Percentiles rank a stretch among this genome's conserved stretches.
Evolutionary conservation across 2,329 filamentous ascomycete species (phyloP).

Genomic region (Proliferodiscus dingleyae): DNA sequence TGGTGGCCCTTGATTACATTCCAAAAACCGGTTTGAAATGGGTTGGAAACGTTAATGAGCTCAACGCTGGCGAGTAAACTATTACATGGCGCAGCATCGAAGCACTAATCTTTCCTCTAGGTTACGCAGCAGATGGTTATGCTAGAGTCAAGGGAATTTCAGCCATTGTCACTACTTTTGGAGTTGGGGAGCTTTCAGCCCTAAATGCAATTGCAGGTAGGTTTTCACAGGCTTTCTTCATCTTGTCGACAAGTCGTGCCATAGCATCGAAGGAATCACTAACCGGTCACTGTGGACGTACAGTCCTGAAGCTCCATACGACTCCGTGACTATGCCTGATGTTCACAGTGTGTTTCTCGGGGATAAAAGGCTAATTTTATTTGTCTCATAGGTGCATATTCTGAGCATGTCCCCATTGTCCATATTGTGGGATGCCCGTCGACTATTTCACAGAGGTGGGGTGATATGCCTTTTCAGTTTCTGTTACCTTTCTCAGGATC

Average conservation of each 20-base stretch:
- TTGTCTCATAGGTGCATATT: conserved; percentile 49
- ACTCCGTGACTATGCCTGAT: no score
- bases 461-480: no score
- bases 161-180: conserved; percentile 70
- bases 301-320: no score
- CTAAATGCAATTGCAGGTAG: conserved; percentile 63
- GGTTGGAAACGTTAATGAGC: conserved; percentile 67
- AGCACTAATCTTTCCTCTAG: conserved; percentile 32
- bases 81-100: not conserved
- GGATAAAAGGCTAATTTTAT: not conserved
- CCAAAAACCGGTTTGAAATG: conserved; percentile 53
- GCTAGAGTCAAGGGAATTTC: conserved; percentile 66
- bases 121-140: conserved; percentile 77
- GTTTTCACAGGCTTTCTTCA: not conserved
- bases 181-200: conserved; percentile 69
- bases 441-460: conserved; percentile 39
- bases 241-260: no score
- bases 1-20: conserved; percentile 63
- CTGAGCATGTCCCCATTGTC: conserved; percentile 66
- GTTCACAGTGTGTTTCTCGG: no score
- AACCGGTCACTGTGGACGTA: no score
- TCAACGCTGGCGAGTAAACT: conserved; percentile 58
- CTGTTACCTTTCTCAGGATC: no score
- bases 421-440: conserved; percentile 54
- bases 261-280: no score